A percentile compares a stretch with the other conserved stretches of the same genome.
Conservation (phyloP, 23 red algal species). For the Pyropia yezoensis region DNA sequence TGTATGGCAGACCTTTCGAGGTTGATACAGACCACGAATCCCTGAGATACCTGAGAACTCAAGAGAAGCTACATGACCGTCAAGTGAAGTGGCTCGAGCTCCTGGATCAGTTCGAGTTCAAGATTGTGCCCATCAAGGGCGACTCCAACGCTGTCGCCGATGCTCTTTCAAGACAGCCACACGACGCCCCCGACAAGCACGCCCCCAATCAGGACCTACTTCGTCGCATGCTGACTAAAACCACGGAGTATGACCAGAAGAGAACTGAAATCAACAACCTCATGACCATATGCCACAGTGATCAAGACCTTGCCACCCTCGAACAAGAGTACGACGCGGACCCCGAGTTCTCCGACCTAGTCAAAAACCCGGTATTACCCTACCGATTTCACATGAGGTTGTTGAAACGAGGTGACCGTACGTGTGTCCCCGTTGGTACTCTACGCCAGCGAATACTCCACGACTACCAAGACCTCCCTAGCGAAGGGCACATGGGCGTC, state of each 20-base stretch:
- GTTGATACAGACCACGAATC: constrained; percentile 14
- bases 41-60: constrained; percentile 7
- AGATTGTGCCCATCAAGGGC: constrained; percentile 7
- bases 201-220: constrained; percentile 8
- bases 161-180: constrained; percentile 5
- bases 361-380: no score
- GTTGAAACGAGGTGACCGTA: no score
- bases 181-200: background rate
- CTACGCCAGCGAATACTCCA: no score
- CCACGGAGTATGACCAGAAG: background rate
- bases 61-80: constrained; percentile 1
- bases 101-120: constrained; percentile 15
- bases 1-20: constrained; percentile 4
- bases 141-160: constrained; percentile 18
- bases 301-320: no score
- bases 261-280: background rate
- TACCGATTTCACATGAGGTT: no score
- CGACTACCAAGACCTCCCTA: background rate
- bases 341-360: no score
- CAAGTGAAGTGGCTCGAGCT: constrained; percentile 10
- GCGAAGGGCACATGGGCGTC: constrained; percentile 1
- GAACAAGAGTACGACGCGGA: no score
- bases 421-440: no score
- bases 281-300: no score
- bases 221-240: constrained; percentile 1